Percentiles rank a stretch among this genome's conserved stretches.
phyloP scores from a whole-genome alignment of 179 eudicot species.

The Sideroxylon spinosum region DNA sequence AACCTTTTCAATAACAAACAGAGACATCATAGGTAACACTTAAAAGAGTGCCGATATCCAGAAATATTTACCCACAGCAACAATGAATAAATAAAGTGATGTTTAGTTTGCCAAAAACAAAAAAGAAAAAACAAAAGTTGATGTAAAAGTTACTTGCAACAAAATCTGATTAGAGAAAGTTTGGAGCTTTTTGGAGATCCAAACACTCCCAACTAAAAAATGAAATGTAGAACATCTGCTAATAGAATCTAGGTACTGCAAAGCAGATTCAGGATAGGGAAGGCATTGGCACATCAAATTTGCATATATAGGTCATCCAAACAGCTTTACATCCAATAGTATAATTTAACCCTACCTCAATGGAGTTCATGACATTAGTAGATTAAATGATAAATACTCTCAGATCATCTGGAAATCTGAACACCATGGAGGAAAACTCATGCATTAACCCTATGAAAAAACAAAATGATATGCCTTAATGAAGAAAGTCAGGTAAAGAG shows the following conservation, averaged over 20 bases:
- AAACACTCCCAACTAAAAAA: too few relatives aligned
- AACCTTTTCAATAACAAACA: too few relatives aligned
- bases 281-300: not conserved
- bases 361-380: not conserved
- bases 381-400: not conserved
- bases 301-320: conserved; percentile 15
- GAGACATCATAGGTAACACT: too few relatives aligned
- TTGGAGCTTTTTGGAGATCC: too few relatives aligned
- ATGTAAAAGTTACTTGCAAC: too few relatives aligned
- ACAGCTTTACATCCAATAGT: conserved; percentile 15
- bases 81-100: too few relatives aligned
- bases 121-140: too few relatives aligned
- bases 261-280: conserved; percentile 6
- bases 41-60: too few relatives aligned
- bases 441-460: not conserved
- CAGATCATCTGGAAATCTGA: not conserved
- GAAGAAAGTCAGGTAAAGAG: conserved; percentile 1
- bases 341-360: not conserved
- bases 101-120: too few relatives aligned
- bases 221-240: not conserved
- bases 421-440: not conserved
- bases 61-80: too few relatives aligned
- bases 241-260: not conserved
- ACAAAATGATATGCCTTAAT: conserved; percentile 7
- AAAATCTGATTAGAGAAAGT: too few relatives aligned